phyloP scores from a whole-genome alignment of 2,329 filamentous ascomycete species.

The Sordariomycetes sp. region DNA sequence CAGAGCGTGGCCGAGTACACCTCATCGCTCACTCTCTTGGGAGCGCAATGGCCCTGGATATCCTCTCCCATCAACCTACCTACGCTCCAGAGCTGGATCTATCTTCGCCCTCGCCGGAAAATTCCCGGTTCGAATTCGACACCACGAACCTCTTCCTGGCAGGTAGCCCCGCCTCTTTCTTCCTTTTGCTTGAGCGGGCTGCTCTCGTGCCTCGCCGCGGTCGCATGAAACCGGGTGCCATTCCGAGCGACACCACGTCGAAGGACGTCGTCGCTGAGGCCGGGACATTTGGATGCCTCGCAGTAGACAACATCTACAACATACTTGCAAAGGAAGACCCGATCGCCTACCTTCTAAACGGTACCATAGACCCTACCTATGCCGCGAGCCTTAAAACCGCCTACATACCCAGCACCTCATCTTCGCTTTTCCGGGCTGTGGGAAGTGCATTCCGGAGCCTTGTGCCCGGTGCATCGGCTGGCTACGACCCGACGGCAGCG shows the following conservation, averaged over 20 bases:
- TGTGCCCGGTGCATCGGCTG: conserved; percentile 31
- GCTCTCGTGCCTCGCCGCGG: conserved; percentile 63
- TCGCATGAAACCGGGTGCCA: conserved; percentile 60
- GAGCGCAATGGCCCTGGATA: conserved; percentile 86
- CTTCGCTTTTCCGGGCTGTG: conserved; percentile 51
- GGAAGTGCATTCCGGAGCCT: conserved; percentile 49
- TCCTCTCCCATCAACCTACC: conserved; percentile 81
- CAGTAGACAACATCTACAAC: conserved; percentile 95
- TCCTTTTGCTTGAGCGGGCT: conserved; percentile 69
- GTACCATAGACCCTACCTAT: conserved; percentile 72
- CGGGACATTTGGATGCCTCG: conserved; percentile 77
- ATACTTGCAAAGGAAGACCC: conserved; percentile 60
- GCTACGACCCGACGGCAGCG: background rate
- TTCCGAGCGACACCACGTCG: conserved; percentile 44
- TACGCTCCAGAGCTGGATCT: conserved; percentile 39
- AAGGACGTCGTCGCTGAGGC: conserved; percentile 58
- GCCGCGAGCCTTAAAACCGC: conserved; percentile 64
- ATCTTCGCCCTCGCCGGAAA: conserved; percentile 24
- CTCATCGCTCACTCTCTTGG: conserved; percentile 88
- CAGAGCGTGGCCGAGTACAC: conserved; percentile 71
- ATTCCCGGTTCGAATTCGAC: conserved; percentile 73
- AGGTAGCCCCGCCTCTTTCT: conserved; percentile 86
- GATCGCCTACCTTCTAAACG: conserved; percentile 86
- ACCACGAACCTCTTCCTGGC: conserved; percentile 81
- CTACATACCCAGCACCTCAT: conserved; percentile 61